Base-by-base conservation (phyloP, 169 alveolate genomes). In the Plasmodium vinckei region DNA sequence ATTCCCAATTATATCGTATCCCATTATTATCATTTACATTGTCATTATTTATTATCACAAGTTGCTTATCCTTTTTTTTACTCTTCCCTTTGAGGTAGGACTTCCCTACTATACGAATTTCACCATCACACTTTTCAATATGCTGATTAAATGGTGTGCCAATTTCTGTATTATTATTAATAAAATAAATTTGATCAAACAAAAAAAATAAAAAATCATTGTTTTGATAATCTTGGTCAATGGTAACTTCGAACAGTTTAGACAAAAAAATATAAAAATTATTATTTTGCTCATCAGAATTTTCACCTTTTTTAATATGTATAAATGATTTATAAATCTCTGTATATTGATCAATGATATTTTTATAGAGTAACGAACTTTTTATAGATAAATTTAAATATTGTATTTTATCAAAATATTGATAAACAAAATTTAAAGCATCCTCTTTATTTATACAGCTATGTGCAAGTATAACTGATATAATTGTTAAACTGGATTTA, bases 321-420 rank as follows among this genome's bases (percentile, higher is more conserved):
- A 77, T 49, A 77, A 77, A 65, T 1, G 79, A 63, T 56, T 77
- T 46, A 64, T 23, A 77, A 27, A 56, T 57, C 12, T 56, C 47
- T 0, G 75, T 68, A 33, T 47, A 77, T 46, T 63, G 77, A 17
- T 77, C 65, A 23, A 77, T 64, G 4, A 64, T 7, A 17, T 13
- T 53, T 54, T 77, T 77, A 51, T 63, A 77, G 1, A 56, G 42
- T 47, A 77, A n/a, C 2, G 79, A 27, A 63, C 59, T 63, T 10
- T 12, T 64, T 64, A 53, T 2, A 5, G 25, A 46, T 12, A 77
- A 9, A 2, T 57, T 21, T 63, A 63, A 21, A 7, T 64, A 27
- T 13, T 44, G 19, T 13, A 63, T 69, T 57, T 63, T 15, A 64
- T 77, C 75, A 25, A 77, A 63, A 63, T 67, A 70, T 5, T 25